phyloP scores from a whole-genome alignment of 2,329 filamentous ascomycete species.

The Fusarium sp. region DNA sequence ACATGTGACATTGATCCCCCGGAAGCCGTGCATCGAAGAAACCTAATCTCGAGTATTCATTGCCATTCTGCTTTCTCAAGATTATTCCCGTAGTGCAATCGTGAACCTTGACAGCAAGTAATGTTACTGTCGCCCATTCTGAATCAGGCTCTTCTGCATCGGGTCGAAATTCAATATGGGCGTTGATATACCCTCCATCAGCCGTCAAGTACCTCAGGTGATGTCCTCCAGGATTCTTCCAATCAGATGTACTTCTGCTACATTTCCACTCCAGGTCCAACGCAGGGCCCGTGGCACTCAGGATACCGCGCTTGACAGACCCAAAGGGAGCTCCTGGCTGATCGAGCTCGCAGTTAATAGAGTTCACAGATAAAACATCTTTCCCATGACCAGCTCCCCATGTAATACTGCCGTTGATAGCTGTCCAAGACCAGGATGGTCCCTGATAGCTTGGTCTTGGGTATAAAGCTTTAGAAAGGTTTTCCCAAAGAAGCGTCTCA shows the following conservation, averaged over 20 bases:
- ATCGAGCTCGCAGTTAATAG: neutral
- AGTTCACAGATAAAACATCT: neutral
- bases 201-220: neutral
- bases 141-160: neutral
- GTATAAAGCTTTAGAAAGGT: fast-evolving
- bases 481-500: neutral
- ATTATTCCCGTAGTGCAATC: neutral
- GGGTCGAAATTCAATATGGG: neutral
- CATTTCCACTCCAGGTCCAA: neutral
- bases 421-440: neutral
- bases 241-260: neutral
- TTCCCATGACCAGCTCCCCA: too few species aligned
- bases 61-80: neutral
- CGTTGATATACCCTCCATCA: fast-evolving
- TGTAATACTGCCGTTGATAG: neutral
- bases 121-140: neutral
- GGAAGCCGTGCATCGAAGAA: neutral
- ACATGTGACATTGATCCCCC: fast-evolving
- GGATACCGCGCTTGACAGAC: fast-evolving
- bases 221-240: too few species aligned
- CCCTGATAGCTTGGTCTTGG: neutral
- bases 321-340: neutral
- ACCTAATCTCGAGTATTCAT: neutral
- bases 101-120: neutral
- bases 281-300: neutral